phyloP scores from a whole-genome alignment of 805 yeast species.

The Saturnispora quitensis region DNA sequence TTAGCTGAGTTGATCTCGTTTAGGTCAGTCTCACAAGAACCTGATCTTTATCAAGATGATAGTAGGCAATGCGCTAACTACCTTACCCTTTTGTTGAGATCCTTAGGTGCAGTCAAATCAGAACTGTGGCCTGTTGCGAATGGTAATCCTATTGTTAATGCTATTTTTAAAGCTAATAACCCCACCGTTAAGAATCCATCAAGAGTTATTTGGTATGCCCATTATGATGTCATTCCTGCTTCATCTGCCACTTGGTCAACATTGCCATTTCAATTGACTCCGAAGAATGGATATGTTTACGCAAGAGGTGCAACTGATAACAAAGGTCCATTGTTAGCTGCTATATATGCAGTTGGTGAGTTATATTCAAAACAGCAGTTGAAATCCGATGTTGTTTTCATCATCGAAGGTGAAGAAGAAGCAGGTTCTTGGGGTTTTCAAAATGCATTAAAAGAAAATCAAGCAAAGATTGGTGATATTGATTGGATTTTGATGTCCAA shows the following conservation, averaged over 20 bases:
- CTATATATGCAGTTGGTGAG: constrained; percentile 80
- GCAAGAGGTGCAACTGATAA: constrained; percentile 94
- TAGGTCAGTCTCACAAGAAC: constrained; percentile 70
- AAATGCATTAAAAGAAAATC: constrained; percentile 46
- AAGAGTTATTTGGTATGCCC: constrained; percentile 83
- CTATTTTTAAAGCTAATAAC: constrained; percentile 48
- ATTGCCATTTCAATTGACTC: constrained; percentile 67
- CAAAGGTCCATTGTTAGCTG: constrained; percentile 86
- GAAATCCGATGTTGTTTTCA: constrained; percentile 64
- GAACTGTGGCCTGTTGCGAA: constrained; percentile 61
- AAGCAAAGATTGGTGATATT: constrained; percentile 52
- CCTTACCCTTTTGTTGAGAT: constrained; percentile 50
- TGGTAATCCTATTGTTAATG: constrained; percentile 82
- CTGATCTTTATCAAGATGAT: constrained; percentile 61
- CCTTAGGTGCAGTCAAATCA: constrained; percentile 61
- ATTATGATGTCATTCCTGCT: constrained; percentile 89
- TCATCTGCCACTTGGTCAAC: constrained; percentile 58
- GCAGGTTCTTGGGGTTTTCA: constrained; percentile 84
- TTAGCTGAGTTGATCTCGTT: constrained; percentile 55
- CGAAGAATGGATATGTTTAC: constrained; percentile 75
- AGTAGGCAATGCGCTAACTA: constrained; percentile 81
- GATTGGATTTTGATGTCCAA: constrained; percentile 89
- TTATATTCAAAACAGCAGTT: constrained; percentile 43
- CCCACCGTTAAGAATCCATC: constrained; percentile 15
- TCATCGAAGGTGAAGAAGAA: constrained; percentile 95